These are phyloP conservation scores for Sclerotiophoma versabilis DNA, from an alignment of 2,329 filamentous ascomycete genomes.

Conservation along the genomic window DNA sequence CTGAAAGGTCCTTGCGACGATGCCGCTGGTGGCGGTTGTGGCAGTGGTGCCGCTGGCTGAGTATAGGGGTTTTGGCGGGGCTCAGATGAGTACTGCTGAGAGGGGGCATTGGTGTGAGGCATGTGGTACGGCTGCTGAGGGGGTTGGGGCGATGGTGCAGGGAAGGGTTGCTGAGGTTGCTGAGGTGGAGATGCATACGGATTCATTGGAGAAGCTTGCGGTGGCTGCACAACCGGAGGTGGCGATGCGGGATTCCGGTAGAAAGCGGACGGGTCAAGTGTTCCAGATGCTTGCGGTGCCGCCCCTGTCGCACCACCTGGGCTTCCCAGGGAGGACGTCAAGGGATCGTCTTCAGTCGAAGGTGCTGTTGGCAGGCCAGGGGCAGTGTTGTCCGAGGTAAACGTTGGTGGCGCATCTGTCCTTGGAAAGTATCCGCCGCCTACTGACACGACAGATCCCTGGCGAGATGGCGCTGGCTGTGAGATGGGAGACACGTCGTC, in stretches of 20 bases:
- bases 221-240: slow-evolving; percentile 40
- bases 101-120: slow-evolving; percentile 13
- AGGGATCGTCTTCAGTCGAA: slow-evolving; percentile 39
- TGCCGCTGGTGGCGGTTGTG: slow-evolving; percentile 21
- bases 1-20: slow-evolving; percentile 54
- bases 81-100: slow-evolving; percentile 22
- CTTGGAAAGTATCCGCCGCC: slow-evolving; percentile 67
- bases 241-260: slow-evolving; percentile 48
- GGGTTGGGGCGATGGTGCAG: slow-evolving; percentile 16
- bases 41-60: slow-evolving; percentile 25
- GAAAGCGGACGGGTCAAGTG: slow-evolving; percentile 39
- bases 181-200: slow-evolving; percentile 31
- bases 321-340: slow-evolving; percentile 17
- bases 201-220: slow-evolving; percentile 30
- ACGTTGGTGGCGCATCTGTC: slow-evolving; percentile 55
- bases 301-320: background rate
- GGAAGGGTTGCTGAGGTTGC: slow-evolving; percentile 18
- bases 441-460: slow-evolving; percentile 53
- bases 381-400: slow-evolving; percentile 48
- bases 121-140: slow-evolving; percentile 19
- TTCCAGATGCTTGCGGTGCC: slow-evolving; percentile 28
- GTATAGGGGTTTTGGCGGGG: slow-evolving; percentile 28
- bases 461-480: slow-evolving; percentile 51
- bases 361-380: slow-evolving; percentile 48
- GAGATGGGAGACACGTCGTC: slow-evolving; percentile 62